phyloP scores from a whole-genome alignment of 163 green algal genomes.

The Scenedesmus sp. region DNA sequence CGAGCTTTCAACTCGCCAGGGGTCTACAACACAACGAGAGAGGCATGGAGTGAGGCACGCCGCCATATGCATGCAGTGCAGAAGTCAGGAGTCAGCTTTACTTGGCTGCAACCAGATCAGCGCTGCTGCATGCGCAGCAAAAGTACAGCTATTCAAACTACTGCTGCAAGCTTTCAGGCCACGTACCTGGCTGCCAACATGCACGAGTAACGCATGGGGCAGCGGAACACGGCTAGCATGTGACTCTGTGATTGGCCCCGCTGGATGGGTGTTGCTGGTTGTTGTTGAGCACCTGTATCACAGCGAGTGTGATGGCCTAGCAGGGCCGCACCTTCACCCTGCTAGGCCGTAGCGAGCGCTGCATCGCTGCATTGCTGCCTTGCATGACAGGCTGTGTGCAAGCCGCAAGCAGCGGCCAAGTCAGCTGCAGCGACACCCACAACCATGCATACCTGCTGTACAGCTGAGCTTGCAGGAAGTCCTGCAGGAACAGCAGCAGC shows the following conservation, averaged over 20 bases:
- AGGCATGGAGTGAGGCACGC: not conserved
- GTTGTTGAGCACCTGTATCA: conserved; percentile 27
- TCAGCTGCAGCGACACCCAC: too few species aligned
- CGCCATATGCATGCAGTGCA: not conserved
- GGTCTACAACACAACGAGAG: conserved; percentile 25
- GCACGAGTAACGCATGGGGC: not conserved
- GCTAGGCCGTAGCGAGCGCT: conserved; percentile 20
- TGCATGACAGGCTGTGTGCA: not conserved
- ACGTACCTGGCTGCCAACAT: not conserved
- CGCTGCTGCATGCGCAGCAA: not conserved
- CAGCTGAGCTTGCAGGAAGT: not conserved
- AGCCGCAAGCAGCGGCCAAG: not conserved
- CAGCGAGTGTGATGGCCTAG: conserved; percentile 31
- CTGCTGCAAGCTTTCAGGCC: not conserved
- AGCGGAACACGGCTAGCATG: not conserved
- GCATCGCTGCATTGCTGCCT: not conserved
- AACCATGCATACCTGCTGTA: not conserved
- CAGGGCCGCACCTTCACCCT: conserved; percentile 31
- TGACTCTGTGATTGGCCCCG: not conserved
- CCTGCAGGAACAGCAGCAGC: not conserved
- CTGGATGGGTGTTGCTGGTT: not conserved
- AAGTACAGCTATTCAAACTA: not conserved
- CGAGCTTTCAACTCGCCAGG: conserved; percentile 52
- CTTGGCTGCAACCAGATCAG: not conserved
- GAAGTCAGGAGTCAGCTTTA: not conserved